Evolutionary conservation across 1,284 basidiomycete species (phyloP), one percentile per base, ranked within the genome.

Genomic region (Rhodotorula sp.): DNA sequence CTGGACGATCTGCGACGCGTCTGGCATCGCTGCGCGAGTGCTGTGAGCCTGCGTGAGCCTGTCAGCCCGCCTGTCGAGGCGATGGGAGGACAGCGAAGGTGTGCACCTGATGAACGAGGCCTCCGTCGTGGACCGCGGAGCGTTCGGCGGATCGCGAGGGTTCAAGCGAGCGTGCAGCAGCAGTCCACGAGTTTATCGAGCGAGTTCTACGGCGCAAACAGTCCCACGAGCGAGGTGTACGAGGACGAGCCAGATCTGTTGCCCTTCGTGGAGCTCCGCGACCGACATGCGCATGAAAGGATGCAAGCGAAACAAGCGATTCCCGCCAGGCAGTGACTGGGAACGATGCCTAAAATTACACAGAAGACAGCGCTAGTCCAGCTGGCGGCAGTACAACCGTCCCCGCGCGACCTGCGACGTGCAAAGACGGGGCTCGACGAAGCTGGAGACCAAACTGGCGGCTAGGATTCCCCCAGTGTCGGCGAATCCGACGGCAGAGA

Each of bases 401-500:
- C 70, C 66, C 1, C 65, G 48, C 0, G 39, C 34, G 4, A 62
- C 70, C 44, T 71, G 70, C 13, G 27, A 24, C 13, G 17, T 27
- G 39, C 70, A 71, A 29, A 71, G 59, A 13, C 30, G 20, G 24
- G 70, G 62, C 46, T 71, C 70, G 29, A 71, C 39, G 29, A 30
- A 54, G 15, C 48, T 54, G 8, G 65, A 52, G 1, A 71, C 27
- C 24, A 71, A 29, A 19, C 54, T 48, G 17, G 70, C 70, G 7
- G 53, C 30, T 0, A 64, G 15, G 30, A 70, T 63, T 11, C 61
- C 61, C 24, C 71, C 47, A 7, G 76, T 76, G 53, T 77, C 76
- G 4, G 76, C 74, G 32, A 74, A 75, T 0, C 76, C 76, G 17
- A 77, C 76, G n/a, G 64, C 63, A 3, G 75, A 73, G 56, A 78